Evolutionary conservation across 352 stramenopile species (phyloP).

Genomic region (Globisporangium paroecandrum): DNA sequence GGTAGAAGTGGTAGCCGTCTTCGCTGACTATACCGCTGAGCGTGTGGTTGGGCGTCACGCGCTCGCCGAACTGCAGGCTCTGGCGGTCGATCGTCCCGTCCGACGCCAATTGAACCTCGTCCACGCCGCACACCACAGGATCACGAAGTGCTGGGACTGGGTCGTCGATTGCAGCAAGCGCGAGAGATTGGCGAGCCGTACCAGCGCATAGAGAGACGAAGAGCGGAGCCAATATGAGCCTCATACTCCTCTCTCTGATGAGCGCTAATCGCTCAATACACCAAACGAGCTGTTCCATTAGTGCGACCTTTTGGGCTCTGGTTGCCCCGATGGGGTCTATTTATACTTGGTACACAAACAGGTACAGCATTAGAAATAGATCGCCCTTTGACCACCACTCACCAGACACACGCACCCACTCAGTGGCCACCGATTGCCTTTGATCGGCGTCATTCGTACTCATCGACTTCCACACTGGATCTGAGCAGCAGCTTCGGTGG

Average conservation of each 20-base stretch:
- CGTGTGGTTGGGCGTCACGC: conserved; percentile 56
- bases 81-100: conserved; percentile 59
- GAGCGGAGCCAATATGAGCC: not conserved
- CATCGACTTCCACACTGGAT: conserved; percentile 26
- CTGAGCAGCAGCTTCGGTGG: conserved; percentile 32
- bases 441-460: conserved; percentile 17
- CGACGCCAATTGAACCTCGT: conserved; percentile 69
- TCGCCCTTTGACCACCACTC: not conserved
- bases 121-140: conserved; percentile 32
- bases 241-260: not conserved
- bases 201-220: not conserved
- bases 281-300: not conserved
- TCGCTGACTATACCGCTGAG: conserved; percentile 54
- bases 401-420: not conserved
- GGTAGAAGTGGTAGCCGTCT: conserved; percentile 66
- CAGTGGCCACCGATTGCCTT: not conserved
- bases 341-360: not conserved
- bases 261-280: not conserved
- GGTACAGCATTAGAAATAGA: not conserved
- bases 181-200: not conserved
- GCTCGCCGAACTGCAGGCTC: conserved; percentile 43
- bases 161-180: not conserved
- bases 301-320: not conserved
- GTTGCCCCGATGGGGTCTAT: not conserved
- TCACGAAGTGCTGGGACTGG: not conserved